Evolutionary conservation across 257 asterid genomes (phyloP).

Genomic region (Ligustrum vulgare): DNA sequence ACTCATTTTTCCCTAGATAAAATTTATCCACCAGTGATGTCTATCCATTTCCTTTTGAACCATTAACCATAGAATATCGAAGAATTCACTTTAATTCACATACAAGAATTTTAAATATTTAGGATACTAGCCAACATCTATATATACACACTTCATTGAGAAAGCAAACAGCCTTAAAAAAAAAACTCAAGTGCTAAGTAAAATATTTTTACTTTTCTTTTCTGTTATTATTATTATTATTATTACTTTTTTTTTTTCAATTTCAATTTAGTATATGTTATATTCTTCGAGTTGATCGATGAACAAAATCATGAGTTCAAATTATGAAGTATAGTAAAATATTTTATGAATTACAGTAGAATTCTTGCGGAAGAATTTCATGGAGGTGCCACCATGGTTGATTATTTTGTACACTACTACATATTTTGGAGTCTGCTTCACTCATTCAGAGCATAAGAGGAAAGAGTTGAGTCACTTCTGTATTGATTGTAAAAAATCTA

Average conservation of each 20-base stretch:
- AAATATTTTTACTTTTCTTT: background rate
- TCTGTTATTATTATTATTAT: too few species aligned
- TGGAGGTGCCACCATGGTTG: constrained; percentile 13
- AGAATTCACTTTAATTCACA: background rate
- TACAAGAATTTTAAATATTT: background rate
- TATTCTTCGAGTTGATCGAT: background rate
- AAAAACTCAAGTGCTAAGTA: background rate
- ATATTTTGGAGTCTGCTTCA: background rate
- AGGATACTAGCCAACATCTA: background rate
- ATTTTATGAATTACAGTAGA: background rate
- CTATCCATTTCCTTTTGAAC: background rate
- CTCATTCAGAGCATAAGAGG: constrained; percentile 11
- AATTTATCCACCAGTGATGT: background rate
- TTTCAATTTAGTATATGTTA: background rate
- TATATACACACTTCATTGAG: background rate
- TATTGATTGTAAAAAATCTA: background rate
- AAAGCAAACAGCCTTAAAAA: too few species aligned
- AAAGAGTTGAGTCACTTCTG: constrained; percentile 14
- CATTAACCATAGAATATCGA: background rate
- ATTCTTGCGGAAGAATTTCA: background rate
- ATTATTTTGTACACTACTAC: background rate
- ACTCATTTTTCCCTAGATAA: background rate
- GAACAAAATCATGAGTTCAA: background rate
- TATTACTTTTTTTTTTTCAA: background rate
- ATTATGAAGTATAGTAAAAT: background rate